A percentile compares a stretch with the other conserved stretches of the same genome.
These are phyloP conservation scores for Aspergillus ibericus DNA, from an alignment of 2,329 filamentous ascomycete species.

Conservation along the genomic window DNA sequence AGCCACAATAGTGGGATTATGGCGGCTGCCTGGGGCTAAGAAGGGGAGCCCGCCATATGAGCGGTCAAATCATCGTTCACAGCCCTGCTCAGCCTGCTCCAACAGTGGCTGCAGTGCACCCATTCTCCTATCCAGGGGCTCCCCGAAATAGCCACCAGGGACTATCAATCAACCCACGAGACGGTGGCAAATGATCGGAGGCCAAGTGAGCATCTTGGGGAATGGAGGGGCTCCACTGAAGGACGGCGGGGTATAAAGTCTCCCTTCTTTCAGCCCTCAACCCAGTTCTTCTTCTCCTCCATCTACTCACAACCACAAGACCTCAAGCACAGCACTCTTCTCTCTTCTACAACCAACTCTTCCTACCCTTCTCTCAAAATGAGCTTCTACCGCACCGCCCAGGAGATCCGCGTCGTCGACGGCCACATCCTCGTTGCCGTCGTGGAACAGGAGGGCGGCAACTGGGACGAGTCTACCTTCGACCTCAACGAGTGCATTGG, in stretches of 20 bases:
- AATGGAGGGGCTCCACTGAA: neutral
- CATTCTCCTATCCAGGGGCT: neutral
- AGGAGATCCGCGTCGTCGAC: constrained; percentile 13
- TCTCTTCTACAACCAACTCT: neutral
- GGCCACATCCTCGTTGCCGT: constrained; percentile 9
- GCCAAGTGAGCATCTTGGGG: constrained; percentile 7
- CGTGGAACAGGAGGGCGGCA: constrained; percentile 4
- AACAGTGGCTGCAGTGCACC: neutral
- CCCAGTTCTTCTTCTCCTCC: neutral
- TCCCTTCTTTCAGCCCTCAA: neutral
- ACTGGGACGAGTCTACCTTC: neutral
- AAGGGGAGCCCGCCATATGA: neutral
- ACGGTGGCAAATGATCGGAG: constrained; percentile 7
- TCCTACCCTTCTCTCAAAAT: constrained; percentile 7
- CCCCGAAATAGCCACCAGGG: neutral
- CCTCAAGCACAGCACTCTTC: neutral
- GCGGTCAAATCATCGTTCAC: neutral
- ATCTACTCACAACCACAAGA: neutral
- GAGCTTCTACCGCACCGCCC: constrained; percentile 18
- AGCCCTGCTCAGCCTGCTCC: neutral
- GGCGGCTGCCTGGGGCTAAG: neutral
- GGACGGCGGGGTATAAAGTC: constrained; percentile 7
- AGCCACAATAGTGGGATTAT: constrained; percentile 3
- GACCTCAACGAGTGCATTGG: constrained; percentile 16
- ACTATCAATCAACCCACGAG: constrained; percentile 1